Conservation (phyloP, 2,329 filamentous ascomycete genomes). For the Orbilia blumenaviensis region DNA sequence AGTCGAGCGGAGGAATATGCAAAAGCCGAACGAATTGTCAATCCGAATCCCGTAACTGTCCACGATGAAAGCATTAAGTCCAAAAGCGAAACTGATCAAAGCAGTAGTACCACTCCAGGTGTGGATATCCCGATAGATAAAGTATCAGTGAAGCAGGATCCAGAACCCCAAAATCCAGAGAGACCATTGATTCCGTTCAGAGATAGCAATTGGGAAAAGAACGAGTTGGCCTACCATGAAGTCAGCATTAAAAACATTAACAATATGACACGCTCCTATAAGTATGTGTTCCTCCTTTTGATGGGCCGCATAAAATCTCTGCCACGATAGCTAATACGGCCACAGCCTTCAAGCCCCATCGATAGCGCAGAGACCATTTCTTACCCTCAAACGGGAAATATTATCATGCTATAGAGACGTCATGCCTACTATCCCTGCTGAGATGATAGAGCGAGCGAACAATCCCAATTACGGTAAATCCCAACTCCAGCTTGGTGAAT, state of each 20-base stretch:
- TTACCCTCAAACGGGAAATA: conserved; percentile 82
- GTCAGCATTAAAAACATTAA: conserved; percentile 83
- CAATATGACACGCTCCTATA: conserved; percentile 82
- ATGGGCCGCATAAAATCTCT: background rate
- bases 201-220: conserved; percentile 77
- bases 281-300: conserved; percentile 61
- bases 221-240: conserved; percentile 77
- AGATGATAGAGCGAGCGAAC: conserved; percentile 69
- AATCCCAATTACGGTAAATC: conserved; percentile 50
- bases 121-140: conserved; percentile 18
- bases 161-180: background rate
- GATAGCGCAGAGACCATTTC: conserved; percentile 92
- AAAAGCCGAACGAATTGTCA: conserved; percentile 73
- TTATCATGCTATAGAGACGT: conserved; percentile 83
- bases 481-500: conserved; percentile 33
- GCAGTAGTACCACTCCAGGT: background rate
- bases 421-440: conserved; percentile 76
- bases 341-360: conserved; percentile 80
- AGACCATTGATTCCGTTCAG: conserved; percentile 71
- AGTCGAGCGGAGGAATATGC: conserved; percentile 76
- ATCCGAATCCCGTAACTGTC: conserved; percentile 69
- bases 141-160: background rate
- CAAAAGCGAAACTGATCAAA: background rate
- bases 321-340: background rate
- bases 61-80: conserved; percentile 54